phyloP scores from a whole-genome alignment of 495 filamentous ascomycete genomes.

The Aspergillus ellipticus region DNA sequence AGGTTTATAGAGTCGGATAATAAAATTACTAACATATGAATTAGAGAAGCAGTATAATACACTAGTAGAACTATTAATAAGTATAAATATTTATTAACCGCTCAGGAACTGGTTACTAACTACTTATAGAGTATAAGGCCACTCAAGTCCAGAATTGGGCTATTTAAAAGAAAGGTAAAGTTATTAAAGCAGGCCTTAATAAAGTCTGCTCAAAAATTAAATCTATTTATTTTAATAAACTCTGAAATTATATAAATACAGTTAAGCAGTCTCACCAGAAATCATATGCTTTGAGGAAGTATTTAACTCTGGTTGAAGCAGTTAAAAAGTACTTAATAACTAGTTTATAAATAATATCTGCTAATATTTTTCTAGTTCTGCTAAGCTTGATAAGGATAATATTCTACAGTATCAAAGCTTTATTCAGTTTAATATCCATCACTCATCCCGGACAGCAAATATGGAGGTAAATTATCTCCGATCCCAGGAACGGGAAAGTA shows the following conservation, averaged over 20 bases:
- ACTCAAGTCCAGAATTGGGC: slow-evolving; percentile 8
- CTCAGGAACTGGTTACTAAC: no score
- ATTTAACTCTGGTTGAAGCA: slow-evolving; percentile 3
- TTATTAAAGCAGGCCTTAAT: slow-evolving; percentile 11
- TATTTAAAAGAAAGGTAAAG: slow-evolving; percentile 8
- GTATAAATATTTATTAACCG: slow-evolving; percentile 8
- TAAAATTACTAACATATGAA: slow-evolving; percentile 1
- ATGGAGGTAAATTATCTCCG: slow-evolving; percentile 10
- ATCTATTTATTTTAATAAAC: slow-evolving; percentile 8
- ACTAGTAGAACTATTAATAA: slow-evolving; percentile 5
- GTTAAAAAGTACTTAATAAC: slow-evolving; percentile 3
- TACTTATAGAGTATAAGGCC: slow-evolving; percentile 7
- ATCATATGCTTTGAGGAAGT: slow-evolving; percentile 8
- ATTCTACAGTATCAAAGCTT: slow-evolving; percentile 2
- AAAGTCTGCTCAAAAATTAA: slow-evolving; percentile 12
- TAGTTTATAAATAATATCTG: slow-evolving; percentile 2
- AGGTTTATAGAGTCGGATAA: slow-evolving; percentile 8
- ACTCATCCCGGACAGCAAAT: slow-evolving; percentile 5
- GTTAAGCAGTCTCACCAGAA: slow-evolving; percentile 13
- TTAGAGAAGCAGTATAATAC: slow-evolving; percentile 9
- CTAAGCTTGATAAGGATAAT: slow-evolving; percentile 9
- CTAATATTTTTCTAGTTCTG: slow-evolving; percentile 9
- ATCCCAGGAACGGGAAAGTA: slow-evolving; percentile 9
- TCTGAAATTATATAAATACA: slow-evolving; percentile 12
- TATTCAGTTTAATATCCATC: slow-evolving; percentile 1